Conservation (phyloP, 2,329 filamentous ascomycete species). For the Myriosclerotinia curreyana region DNA sequence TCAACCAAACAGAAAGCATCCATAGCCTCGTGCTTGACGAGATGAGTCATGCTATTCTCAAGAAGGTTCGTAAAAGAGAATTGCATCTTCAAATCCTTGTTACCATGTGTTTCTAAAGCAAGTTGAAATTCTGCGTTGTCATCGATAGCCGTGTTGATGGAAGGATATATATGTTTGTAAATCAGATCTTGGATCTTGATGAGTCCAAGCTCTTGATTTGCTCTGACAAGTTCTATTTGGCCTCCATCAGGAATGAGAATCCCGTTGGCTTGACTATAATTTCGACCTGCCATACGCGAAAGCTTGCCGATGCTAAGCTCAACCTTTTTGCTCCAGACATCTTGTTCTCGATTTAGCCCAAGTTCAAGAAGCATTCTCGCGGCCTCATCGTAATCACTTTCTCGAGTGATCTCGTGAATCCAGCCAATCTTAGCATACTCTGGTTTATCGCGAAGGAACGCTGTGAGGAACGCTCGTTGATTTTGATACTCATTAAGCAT, state of each 20-base stretch:
- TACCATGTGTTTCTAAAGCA: constrained; percentile 59
- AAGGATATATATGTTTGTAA: constrained; percentile 66
- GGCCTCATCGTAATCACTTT: constrained; percentile 72
- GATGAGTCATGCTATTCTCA: constrained; percentile 63
- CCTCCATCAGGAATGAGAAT: constrained; percentile 30
- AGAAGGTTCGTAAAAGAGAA: constrained; percentile 68
- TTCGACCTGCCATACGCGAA: constrained; percentile 61
- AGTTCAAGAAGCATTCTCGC: constrained; percentile 67
- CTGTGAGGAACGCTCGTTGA: constrained; percentile 67
- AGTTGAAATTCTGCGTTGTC: constrained; percentile 73
- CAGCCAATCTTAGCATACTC: constrained; percentile 78
- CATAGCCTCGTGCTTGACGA: constrained; percentile 71
- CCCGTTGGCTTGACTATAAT: constrained; percentile 43
- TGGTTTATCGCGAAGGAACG: constrained; percentile 70
- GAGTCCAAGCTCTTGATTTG: constrained; percentile 35
- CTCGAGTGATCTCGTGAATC: constrained; percentile 86
- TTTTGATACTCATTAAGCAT: constrained; percentile 71
- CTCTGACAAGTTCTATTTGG: constrained; percentile 41
- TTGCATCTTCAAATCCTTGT: constrained; percentile 55
- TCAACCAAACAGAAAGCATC: constrained; percentile 66
- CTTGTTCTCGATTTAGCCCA: constrained; percentile 68
- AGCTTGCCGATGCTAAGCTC: constrained; percentile 88
- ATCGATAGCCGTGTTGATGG: constrained; percentile 72
- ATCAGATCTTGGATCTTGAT: constrained; percentile 78
- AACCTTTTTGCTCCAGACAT: constrained; percentile 90